Conservation (phyloP, 1,139 yeast species). For the Blastobotrys elegans region DNA sequence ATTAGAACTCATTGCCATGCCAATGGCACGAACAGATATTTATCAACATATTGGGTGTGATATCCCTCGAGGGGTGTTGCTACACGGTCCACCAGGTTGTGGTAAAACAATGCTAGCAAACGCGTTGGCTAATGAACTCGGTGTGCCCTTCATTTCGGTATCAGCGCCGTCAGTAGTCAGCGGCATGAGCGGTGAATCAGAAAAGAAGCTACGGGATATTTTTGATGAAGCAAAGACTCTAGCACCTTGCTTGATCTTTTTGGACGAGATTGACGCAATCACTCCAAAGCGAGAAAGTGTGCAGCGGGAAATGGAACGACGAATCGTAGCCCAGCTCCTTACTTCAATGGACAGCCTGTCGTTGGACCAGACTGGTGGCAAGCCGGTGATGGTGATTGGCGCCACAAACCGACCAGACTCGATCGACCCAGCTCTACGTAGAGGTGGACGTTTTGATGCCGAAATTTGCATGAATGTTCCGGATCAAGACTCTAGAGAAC, state of each 20-base stretch:
- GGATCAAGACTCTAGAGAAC: conserved; percentile 72
- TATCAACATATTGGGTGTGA: conserved; percentile 87
- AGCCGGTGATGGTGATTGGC: conserved; percentile 92
- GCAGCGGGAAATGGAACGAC: conserved; percentile 95
- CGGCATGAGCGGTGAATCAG: conserved; percentile 99
- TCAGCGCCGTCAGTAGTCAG: conserved; percentile 97
- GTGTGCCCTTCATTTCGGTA: conserved; percentile 84
- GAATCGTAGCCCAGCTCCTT: conserved; percentile 91
- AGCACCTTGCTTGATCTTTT: conserved; percentile 90
- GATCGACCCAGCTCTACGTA: conserved; percentile 87
- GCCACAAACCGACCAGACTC: conserved; percentile 98
- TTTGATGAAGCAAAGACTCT: conserved; percentile 86
- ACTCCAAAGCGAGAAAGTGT: conserved; percentile 99
- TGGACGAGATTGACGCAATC: conserved; percentile 96
- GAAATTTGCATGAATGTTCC: conserved; percentile 94
- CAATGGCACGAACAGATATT: conserved; percentile 86
- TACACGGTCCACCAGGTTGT: conserved; percentile 99
- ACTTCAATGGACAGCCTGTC: conserved; percentile 93
- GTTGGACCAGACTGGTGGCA: conserved; percentile 81
- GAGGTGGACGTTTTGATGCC: conserved; percentile 96
- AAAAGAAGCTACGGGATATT: conserved; percentile 84
- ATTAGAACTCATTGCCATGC: conserved; percentile 91
- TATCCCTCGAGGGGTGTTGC: conserved; percentile 91
- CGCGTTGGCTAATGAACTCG: conserved; percentile 91
- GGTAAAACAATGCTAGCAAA: conserved; percentile 96